These are phyloP conservation scores for Floccularia luteovirens DNA, from an alignment of 768 basidiomycete genomes.

Conservation along the genomic window DNA sequence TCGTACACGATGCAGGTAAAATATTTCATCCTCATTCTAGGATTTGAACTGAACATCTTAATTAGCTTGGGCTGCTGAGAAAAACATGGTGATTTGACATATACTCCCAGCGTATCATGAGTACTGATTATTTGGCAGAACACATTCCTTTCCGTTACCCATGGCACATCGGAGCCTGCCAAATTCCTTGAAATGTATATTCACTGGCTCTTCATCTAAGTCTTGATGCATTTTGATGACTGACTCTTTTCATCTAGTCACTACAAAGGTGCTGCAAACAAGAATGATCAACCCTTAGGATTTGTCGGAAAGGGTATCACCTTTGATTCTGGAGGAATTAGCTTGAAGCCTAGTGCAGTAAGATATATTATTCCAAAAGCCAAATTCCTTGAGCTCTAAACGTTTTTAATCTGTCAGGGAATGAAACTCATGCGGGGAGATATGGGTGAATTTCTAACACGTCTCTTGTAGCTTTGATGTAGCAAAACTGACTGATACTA, in stretches of 20 bases:
- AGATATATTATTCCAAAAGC: conserved; percentile 12
- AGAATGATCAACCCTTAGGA: conserved; percentile 53
- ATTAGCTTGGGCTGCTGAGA: conserved; percentile 73
- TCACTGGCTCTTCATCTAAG: neutral
- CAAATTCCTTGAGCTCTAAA: neutral
- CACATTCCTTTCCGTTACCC: conserved; percentile 82
- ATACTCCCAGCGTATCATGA: neutral
- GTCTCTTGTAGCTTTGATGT: neutral
- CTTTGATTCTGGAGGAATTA: conserved; percentile 86
- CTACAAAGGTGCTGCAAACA: conserved; percentile 67
- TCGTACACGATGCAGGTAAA: conserved; percentile 68
- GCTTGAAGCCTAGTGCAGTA: conserved; percentile 69
- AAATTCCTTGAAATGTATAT: conserved; percentile 80
- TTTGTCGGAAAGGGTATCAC: conserved; percentile 88
- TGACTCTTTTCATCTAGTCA: conserved; percentile 34
- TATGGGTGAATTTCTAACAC: conserved; percentile 63
- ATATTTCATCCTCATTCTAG: neutral
- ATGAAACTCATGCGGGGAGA: conserved; percentile 87
- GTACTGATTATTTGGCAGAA: conserved; percentile 28
- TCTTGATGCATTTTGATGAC: conserved; percentile 2
- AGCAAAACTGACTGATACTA: conserved; percentile 24
- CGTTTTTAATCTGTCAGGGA: conserved; percentile 26
- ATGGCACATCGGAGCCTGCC: conserved; percentile 76
- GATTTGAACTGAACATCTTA: conserved; percentile 4
- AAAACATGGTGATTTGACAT: conserved; percentile 58